phyloP scores from a whole-genome alignment of 345 rosid genomes.

The Corymbia maculata region DNA sequence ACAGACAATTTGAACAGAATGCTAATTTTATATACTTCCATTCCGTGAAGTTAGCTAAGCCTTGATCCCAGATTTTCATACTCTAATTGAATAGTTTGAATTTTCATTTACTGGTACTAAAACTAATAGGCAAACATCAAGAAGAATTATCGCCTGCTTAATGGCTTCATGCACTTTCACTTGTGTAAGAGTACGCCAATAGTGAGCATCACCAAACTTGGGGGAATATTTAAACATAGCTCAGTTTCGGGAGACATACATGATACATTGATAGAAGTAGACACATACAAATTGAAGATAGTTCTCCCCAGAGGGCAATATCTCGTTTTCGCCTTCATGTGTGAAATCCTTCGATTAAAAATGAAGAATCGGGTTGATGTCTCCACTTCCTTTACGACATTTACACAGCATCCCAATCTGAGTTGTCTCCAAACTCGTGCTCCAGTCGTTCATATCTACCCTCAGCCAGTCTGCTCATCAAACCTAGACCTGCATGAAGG shows the following conservation, averaged over 20 bases:
- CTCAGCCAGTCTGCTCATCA: slow-evolving; percentile 59
- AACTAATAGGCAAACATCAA: background rate
- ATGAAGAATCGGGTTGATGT: background rate
- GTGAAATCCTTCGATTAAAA: background rate
- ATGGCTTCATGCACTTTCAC: background rate
- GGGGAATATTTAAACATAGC: background rate
- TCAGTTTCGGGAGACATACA: background rate
- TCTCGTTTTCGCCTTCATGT: background rate
- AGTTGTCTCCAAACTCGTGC: slow-evolving; percentile 23
- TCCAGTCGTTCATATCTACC: slow-evolving; percentile 38
- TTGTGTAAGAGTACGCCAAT: background rate
- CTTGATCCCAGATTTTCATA: background rate
- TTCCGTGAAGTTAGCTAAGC: background rate
- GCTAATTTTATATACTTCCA: background rate
- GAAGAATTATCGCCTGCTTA: background rate
- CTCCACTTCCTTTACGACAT: slow-evolving; percentile 11
- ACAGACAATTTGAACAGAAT: background rate
- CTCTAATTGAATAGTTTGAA: background rate
- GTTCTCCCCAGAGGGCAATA: background rate
- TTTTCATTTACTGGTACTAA: background rate
- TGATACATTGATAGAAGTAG: background rate
- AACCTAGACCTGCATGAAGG: slow-evolving; percentile 48
- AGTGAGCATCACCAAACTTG: background rate
- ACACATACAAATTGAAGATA: background rate
- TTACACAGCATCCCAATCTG: slow-evolving; percentile 49